A percentile compares a stretch with the other conserved stretches of the same genome.
Conservation (phyloP, 225 moss, liverwort and hornwort species). For the Pseudisothecium myosuroides region DNA sequence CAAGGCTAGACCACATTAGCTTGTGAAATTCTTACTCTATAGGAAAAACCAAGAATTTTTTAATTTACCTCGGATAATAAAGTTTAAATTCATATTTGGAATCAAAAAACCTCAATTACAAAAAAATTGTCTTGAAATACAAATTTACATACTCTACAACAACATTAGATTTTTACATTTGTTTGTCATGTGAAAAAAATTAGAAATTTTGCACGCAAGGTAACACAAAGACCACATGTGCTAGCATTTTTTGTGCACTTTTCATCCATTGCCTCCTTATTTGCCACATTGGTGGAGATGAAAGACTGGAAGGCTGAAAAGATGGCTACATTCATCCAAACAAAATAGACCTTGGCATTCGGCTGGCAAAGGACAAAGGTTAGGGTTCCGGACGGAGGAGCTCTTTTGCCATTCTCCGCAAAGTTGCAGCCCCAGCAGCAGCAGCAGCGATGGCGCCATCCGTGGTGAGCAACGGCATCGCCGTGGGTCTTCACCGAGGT, state of each 20-base stretch:
- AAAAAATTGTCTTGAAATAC: not conserved
- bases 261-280: not conserved
- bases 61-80: not conserved
- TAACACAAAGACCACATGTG: not conserved
- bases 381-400: not conserved
- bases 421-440: not conserved
- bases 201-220: fast-evolving
- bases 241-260: not conserved
- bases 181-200: no score
- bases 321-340: not conserved
- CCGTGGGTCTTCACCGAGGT: no score
- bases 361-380: not conserved
- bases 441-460: no score
- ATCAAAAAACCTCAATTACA: not conserved
- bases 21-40: fast-evolving
- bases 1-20: not conserved
- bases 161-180: no score
- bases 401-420: not conserved
- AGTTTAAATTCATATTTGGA: not conserved
- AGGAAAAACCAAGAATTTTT: fast-evolving
- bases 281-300: not conserved
- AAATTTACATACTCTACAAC: not conserved
- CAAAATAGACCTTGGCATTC: not conserved
- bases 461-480: no score
- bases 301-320: no score